A percentile compares a stretch with the other conserved stretches of the same genome.
Evolutionary conservation across 2,329 filamentous ascomycete species (phyloP).

Genomic region (Apiospora arundinis): DNA sequence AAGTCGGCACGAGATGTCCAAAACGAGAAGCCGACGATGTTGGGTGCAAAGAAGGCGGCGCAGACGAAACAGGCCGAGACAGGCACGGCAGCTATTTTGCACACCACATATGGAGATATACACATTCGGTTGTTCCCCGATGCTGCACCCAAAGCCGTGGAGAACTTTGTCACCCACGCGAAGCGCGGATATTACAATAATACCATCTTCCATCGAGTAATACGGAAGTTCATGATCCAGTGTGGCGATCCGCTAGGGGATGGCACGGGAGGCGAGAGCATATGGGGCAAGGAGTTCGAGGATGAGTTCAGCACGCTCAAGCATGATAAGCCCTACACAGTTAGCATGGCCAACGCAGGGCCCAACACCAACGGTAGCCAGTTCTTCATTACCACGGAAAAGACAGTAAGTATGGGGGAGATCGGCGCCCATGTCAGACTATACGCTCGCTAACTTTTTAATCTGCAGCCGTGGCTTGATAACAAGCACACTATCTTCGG

Average conservation of each 20-base stretch:
- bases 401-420: slow-evolving; percentile 69
- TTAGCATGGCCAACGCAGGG: slow-evolving; percentile 98
- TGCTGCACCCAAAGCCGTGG: slow-evolving; percentile 90
- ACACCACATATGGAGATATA: slow-evolving; percentile 94
- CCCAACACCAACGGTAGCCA: slow-evolving; percentile 95
- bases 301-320: slow-evolving; percentile 92
- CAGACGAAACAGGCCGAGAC: slow-evolving; percentile 71
- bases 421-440: neutral
- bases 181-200: slow-evolving; percentile 95
- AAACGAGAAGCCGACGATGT: slow-evolving; percentile 85
- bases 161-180: slow-evolving; percentile 95
- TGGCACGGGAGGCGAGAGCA: slow-evolving; percentile 87
- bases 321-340: slow-evolving; percentile 94
- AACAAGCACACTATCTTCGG: slow-evolving; percentile 97
- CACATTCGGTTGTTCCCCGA: slow-evolving; percentile 92
- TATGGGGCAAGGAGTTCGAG: slow-evolving; percentile 91
- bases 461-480: slow-evolving; percentile 82
- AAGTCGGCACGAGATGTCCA: slow-evolving; percentile 89
- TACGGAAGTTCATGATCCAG: slow-evolving; percentile 98
- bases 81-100: slow-evolving; percentile 81
- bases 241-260: slow-evolving; percentile 85
- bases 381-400: slow-evolving; percentile 98
- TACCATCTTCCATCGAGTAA: slow-evolving; percentile 96
- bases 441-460: slow-evolving; percentile 34
- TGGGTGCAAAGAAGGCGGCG: slow-evolving; percentile 62